These are phyloP conservation scores for Diplocarpon mali DNA, from an alignment of 2,329 filamentous ascomycete genomes.

Conservation along the genomic window DNA sequence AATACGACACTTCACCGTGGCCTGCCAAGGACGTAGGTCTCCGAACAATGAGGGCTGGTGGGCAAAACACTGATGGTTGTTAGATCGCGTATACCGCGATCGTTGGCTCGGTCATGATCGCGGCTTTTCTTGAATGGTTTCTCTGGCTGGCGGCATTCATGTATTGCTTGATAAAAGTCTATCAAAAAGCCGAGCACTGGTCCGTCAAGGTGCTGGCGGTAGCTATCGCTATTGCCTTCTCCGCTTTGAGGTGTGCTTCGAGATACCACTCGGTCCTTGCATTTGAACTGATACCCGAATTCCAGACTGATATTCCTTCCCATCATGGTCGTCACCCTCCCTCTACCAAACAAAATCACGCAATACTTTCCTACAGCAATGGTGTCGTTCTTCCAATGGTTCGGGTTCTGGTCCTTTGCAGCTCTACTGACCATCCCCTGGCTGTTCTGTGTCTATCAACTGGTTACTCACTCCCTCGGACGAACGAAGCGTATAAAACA, in stretches of 20 bases:
- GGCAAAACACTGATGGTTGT: constrained; percentile 5
- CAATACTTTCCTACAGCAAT: constrained; percentile 59
- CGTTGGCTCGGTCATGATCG: constrained; percentile 70
- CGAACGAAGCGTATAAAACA: constrained; percentile 73
- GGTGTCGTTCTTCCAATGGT: constrained; percentile 74
- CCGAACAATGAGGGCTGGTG: not conserved
- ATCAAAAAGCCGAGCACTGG: constrained; percentile 79
- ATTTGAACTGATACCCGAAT: not conserved
- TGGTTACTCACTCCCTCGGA: constrained; percentile 79
- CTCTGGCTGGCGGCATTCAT: constrained; percentile 89
- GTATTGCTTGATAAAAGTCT: constrained; percentile 85
- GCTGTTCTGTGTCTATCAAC: constrained; percentile 85
- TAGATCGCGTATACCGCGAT: constrained; percentile 81
- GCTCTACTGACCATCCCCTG: constrained; percentile 77
- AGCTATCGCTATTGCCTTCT: constrained; percentile 62
- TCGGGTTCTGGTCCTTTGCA: constrained; percentile 90
- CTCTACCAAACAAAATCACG: constrained; percentile 62
- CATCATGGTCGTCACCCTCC: constrained; percentile 87
- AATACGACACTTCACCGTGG: constrained; percentile 36
- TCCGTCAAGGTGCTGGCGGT: constrained; percentile 70
- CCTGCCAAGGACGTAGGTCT: constrained; percentile 37
- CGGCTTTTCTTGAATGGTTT: constrained; percentile 84
- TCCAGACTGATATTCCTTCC: constrained; percentile 73
- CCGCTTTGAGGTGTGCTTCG: constrained; percentile 54
- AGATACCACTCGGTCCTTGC: not conserved